These are phyloP conservation scores for Lolium perenne DNA, from an alignment of 176 grass and related monocot species.

Conservation along the genomic window DNA sequence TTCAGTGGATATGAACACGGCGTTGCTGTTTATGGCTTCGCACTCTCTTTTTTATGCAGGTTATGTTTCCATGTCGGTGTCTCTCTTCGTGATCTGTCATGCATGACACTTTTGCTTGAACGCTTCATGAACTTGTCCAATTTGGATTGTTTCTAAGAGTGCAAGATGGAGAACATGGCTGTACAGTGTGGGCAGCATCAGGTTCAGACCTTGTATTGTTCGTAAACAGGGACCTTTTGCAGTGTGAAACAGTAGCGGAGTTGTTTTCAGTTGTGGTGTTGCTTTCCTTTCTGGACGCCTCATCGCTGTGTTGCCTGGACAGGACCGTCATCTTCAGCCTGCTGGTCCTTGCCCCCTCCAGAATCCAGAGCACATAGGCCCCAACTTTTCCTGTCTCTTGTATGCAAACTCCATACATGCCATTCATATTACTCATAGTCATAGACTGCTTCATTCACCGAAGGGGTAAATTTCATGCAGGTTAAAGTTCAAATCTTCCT, in stretches of 20 bases:
- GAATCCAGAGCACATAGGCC: no score
- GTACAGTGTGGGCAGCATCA: conserved; percentile 7
- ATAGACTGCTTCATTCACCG: no score
- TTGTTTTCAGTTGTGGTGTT: neutral
- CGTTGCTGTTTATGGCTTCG: neutral
- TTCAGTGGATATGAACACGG: neutral
- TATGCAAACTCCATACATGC: no score
- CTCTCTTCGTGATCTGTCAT: neutral
- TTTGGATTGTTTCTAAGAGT: neutral
- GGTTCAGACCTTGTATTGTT: conserved; percentile 3
- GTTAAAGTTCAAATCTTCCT: no score
- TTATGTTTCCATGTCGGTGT: neutral
- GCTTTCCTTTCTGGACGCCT: conserved; percentile 19
- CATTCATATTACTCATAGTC: no score
- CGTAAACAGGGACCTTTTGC: neutral
- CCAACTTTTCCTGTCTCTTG: no score
- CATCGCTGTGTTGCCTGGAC: neutral
- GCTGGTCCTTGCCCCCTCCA: no score
- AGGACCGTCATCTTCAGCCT: neutral
- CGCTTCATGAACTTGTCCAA: neutral
- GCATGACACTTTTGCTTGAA: neutral
- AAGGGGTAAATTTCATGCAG: no score
- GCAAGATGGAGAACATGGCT: conserved; percentile 31
- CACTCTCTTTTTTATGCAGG: neutral
- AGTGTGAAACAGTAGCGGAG: neutral